A percentile compares a stretch with the other conserved stretches of the same genome.
Conservation (phyloP, 345 rosid genomes). For the Salix koriyanagi region DNA sequence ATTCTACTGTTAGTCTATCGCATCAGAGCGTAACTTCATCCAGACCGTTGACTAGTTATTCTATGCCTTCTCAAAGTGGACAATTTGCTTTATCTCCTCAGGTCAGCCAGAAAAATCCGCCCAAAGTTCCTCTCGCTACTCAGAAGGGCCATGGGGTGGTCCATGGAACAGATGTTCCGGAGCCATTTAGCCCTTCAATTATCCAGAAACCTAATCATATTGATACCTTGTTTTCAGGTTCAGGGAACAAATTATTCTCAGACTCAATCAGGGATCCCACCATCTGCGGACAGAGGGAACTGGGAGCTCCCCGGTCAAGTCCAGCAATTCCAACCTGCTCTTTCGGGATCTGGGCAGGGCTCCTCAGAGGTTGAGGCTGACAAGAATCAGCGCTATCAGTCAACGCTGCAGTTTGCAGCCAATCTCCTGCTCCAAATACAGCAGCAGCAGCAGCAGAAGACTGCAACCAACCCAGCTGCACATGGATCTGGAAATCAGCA, state of each 20-base stretch:
- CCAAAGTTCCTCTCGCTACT: constrained; percentile 36
- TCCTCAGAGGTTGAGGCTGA: constrained; percentile 60
- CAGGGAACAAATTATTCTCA: constrained; percentile 43
- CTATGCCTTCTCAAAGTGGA: constrained; percentile 49
- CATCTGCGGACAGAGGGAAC: constrained; percentile 36
- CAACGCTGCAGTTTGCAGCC: constrained; percentile 89
- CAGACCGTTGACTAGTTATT: constrained; percentile 32
- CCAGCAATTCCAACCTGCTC: constrained; percentile 49
- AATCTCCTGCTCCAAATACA: constrained; percentile 86
- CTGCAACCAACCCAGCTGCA: constrained; percentile 14
- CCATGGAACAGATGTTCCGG: constrained; percentile 43
- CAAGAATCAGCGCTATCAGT: constrained; percentile 84
- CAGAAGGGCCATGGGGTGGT: constrained; percentile 43
- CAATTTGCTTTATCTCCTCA: constrained; percentile 50
- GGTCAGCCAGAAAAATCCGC: constrained; percentile 54
- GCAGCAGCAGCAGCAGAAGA: constrained; percentile 61
- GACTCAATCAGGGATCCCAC: constrained; percentile 40
- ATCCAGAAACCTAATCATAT: constrained; percentile 41
- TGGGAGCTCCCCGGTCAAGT: constrained; percentile 47
- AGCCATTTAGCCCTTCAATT: constrained; percentile 35
- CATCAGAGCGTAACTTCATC: constrained; percentile 46
- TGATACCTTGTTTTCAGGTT: constrained; percentile 40
- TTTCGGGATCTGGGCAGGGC: constrained; percentile 45
- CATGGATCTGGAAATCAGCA: constrained; percentile 31
- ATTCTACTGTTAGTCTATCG: constrained; percentile 38